These are phyloP conservation scores for Porogramme epimiltina DNA, from an alignment of 1,284 basidiomycete genomes.

Conservation along the genomic window DNA sequence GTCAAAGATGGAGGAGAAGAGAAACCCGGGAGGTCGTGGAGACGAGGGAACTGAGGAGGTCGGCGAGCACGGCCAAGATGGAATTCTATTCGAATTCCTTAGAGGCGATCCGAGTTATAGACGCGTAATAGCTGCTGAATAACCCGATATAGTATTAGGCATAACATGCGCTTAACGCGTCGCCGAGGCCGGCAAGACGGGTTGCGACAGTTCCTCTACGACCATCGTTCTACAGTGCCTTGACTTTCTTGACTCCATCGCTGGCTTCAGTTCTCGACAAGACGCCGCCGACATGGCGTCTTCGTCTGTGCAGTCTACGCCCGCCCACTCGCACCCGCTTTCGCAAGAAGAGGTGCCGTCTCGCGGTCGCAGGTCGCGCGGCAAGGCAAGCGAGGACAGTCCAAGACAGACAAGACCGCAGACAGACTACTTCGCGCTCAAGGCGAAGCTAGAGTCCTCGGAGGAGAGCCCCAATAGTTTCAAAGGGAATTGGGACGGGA, in stretches of 20 bases:
- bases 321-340: slow-evolving; percentile 68
- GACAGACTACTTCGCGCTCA: slow-evolving; percentile 60
- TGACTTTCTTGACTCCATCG: slow-evolving; percentile 1
- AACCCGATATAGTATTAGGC: background rate
- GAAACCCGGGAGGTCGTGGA: background rate
- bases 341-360: slow-evolving; percentile 54
- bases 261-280: background rate
- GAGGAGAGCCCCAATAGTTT: slow-evolving; percentile 28
- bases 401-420: slow-evolving; percentile 26
- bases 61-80: too few relatives aligned
- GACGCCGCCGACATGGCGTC: slow-evolving; percentile 33
- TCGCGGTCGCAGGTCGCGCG: slow-evolving; percentile 42
- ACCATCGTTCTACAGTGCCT: background rate
- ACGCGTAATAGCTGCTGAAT: background rate
- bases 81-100: too few relatives aligned
- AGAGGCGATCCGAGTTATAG: background rate
- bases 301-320: slow-evolving; percentile 40
- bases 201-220: slow-evolving; percentile 3
- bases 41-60: too few relatives aligned
- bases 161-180: background rate
- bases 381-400: slow-evolving; percentile 30
- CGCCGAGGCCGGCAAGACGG: background rate
- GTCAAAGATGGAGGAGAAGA: background rate
- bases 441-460: slow-evolving; percentile 54
- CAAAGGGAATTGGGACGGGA: slow-evolving; percentile 59